Percentiles rank a stretch among this genome's conserved stretches.
These are phyloP conservation scores for Cystobasidium tubakii DNA, from an alignment of 768 basidiomycete species.

Conservation along the genomic window DNA sequence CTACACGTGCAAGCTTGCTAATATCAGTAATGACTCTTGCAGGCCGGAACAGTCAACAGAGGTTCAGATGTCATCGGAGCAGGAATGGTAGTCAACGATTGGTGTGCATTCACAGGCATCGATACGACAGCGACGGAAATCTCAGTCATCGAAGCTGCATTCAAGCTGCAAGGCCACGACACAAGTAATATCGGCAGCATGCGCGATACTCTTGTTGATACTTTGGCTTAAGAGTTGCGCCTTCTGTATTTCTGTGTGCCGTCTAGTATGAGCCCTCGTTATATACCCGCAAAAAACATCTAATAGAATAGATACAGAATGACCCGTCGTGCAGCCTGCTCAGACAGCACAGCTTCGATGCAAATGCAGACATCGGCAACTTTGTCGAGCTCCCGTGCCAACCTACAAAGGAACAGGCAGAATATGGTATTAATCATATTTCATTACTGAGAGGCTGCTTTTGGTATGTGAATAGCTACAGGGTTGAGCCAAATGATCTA, in stretches of 20 bases:
- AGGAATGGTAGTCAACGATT: constrained; percentile 95
- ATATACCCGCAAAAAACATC: background rate
- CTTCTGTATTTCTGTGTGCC: background rate
- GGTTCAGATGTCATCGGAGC: constrained; percentile 97
- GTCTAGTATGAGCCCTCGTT: background rate
- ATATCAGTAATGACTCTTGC: background rate
- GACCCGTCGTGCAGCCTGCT: no score
- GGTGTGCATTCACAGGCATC: constrained; percentile 98
- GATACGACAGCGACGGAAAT: constrained; percentile 99
- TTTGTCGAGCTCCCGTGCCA: no score
- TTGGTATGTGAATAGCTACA: background rate
- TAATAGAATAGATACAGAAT: no score
- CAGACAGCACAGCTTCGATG: no score
- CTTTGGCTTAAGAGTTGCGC: constrained; percentile 62
- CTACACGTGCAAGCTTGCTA: background rate
- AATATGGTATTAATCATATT: no score
- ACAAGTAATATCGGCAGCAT: constrained; percentile 80
- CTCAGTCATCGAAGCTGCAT: constrained; percentile 92
- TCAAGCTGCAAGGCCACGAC: constrained; percentile 77
- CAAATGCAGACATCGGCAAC: no score
- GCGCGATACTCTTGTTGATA: constrained; percentile 82
- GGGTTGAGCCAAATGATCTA: background rate
- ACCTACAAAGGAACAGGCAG: no score
- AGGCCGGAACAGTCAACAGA: constrained; percentile 98
- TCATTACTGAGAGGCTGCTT: no score